phyloP scores from a whole-genome alignment of 257 asterid species.

The Lavandula angustifolia region DNA sequence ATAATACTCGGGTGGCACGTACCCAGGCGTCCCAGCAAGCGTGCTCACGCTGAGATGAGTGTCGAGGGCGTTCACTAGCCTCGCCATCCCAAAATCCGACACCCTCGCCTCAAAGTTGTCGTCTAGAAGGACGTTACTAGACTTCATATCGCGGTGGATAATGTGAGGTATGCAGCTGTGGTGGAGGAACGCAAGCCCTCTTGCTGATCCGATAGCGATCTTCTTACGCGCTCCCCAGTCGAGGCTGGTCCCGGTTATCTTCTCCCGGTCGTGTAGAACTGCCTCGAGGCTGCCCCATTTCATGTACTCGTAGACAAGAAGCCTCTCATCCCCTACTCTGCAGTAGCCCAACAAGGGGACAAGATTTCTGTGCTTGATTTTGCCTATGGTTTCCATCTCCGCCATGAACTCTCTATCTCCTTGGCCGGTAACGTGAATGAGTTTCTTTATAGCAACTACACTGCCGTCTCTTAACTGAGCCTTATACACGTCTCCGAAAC shows the following conservation, averaged over 20 bases:
- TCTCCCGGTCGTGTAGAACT: constrained; percentile 62
- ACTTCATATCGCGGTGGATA: constrained; percentile 96
- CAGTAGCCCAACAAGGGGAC: constrained; percentile 89
- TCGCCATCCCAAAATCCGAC: constrained; percentile 97
- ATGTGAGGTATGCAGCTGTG: constrained; percentile 97
- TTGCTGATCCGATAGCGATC: constrained; percentile 81
- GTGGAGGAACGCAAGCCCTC: constrained; percentile 95
- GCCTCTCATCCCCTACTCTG: constrained; percentile 87
- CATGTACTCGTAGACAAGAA: constrained; percentile 90
- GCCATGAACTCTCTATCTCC: constrained; percentile 98
- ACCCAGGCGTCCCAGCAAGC: constrained; percentile 94
- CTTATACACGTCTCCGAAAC: constrained; percentile 94
- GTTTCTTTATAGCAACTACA: constrained; percentile 86
- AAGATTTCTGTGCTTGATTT: constrained; percentile 84
- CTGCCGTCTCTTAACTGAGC: constrained; percentile 76
- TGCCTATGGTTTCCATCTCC: constrained; percentile 97
- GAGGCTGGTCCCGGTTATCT: constrained; percentile 40
- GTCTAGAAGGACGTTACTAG: constrained; percentile 88
- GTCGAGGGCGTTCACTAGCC: constrained; percentile 81
- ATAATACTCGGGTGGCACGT: constrained; percentile 95
- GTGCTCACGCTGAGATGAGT: constrained; percentile 92
- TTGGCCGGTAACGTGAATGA: constrained; percentile 77
- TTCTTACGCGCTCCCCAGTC: constrained; percentile 78
- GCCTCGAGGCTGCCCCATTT: constrained; percentile 86
- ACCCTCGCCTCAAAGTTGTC: constrained; percentile 83